phyloP scores from a whole-genome alignment of 2,329 filamentous ascomycete species.

The Pseudofabraea citricarpa region DNA sequence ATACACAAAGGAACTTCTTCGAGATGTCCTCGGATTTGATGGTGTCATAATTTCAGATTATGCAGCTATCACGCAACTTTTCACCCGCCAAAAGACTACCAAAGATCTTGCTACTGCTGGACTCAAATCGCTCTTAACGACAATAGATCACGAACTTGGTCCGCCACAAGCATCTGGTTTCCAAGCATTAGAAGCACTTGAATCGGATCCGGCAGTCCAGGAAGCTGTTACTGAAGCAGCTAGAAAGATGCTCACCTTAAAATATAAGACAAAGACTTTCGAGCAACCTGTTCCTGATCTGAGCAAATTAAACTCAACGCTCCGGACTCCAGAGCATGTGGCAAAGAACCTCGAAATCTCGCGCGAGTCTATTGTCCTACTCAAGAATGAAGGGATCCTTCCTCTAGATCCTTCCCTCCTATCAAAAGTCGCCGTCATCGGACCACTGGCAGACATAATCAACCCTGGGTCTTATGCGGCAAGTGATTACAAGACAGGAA shows the following conservation, averaged over 20 bases:
- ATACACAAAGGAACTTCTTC: background rate
- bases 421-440: slow-evolving; percentile 14
- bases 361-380: slow-evolving; percentile 17
- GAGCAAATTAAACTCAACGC: background rate
- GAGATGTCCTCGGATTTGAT: background rate
- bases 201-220: background rate
- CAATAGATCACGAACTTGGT: background rate
- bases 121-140: background rate
- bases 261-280: background rate
- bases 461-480: slow-evolving; percentile 12
- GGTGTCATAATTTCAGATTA: background rate
- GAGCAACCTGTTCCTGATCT: background rate
- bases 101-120: background rate
- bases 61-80: background rate
- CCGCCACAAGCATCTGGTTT: background rate
- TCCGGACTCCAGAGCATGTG: slow-evolving; percentile 9
- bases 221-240: background rate
- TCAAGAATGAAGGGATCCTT: slow-evolving; percentile 16
- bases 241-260: background rate
- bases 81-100: background rate
- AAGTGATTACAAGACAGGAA: background rate
- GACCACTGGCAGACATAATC: slow-evolving; percentile 14
- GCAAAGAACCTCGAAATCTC: slow-evolving; percentile 15
- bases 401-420: background rate
- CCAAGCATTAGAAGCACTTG: background rate